phyloP scores from a whole-genome alignment of 805 yeast genomes.

The Wickerhamiella hasegawae region DNA sequence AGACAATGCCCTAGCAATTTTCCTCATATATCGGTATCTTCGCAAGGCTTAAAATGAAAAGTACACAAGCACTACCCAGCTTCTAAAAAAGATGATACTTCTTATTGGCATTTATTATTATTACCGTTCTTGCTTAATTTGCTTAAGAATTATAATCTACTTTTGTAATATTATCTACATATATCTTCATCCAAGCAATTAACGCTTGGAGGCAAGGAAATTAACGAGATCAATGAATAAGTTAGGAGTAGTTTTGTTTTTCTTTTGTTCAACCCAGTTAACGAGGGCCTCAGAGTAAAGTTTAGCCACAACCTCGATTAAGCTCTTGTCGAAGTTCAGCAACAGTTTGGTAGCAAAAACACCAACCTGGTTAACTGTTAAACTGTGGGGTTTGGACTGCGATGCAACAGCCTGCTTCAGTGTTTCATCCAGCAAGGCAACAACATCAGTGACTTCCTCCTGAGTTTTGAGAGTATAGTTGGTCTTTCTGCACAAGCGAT shows the following conservation, averaged over 20 bases:
- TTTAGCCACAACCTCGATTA: conserved; percentile 32
- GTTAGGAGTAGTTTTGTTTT: conserved; percentile 34
- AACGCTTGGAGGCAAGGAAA: conserved; percentile 49
- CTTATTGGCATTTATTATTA: too few relatives aligned
- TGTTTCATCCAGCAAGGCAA: conserved; percentile 19
- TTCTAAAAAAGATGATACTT: too few relatives aligned
- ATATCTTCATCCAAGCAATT: too few relatives aligned
- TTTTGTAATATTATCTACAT: too few relatives aligned
- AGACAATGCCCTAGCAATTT: conserved; percentile 29
- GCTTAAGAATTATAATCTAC: too few relatives aligned
- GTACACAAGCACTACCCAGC: too few relatives aligned
- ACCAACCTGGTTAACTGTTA: conserved; percentile 51
- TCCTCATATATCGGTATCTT: background rate
- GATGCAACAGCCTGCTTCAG: conserved; percentile 27
- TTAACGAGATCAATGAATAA: conserved; percentile 66
- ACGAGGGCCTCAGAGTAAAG: conserved; percentile 41
- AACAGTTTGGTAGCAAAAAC: conserved; percentile 47
- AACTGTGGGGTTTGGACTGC: conserved; percentile 31
- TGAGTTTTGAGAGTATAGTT: conserved; percentile 4
- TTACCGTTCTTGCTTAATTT: too few relatives aligned
- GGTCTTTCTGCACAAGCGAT: conserved; percentile 14
- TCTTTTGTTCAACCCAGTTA: conserved; percentile 38
- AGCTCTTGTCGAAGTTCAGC: conserved; percentile 17
- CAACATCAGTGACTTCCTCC: conserved; percentile 13
- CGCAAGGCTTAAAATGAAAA: too few relatives aligned